Conservation (phyloP, 768 basidiomycete genomes). For the Leucocoprinus birnbaumii region DNA sequence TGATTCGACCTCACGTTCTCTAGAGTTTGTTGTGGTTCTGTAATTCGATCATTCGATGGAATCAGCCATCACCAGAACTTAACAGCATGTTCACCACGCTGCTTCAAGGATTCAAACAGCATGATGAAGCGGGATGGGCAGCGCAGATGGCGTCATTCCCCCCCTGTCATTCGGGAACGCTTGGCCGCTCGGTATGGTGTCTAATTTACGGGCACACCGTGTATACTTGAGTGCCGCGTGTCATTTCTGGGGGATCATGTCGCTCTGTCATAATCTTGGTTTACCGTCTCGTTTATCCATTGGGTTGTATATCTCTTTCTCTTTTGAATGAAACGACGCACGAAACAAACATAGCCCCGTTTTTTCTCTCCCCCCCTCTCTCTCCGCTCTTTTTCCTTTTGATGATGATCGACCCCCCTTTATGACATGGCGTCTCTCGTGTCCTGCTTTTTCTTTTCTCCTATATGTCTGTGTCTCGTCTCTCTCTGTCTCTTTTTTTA, state of each 20-base stretch:
- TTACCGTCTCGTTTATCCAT: slow-evolving; percentile 4
- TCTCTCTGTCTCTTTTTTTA: slow-evolving; percentile 20
- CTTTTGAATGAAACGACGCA: not conserved
- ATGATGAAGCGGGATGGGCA: slow-evolving; percentile 83
- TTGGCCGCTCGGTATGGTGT: slow-evolving; percentile 87
- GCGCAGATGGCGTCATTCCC: slow-evolving; percentile 83
- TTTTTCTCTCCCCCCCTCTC: slow-evolving; percentile 6
- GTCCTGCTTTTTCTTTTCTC: slow-evolving; percentile 15
- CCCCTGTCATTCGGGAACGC: slow-evolving; percentile 82
- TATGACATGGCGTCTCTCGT: slow-evolving; percentile 11
- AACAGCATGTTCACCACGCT: slow-evolving; percentile 93
- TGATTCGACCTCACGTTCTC: not conserved
- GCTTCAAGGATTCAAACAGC: slow-evolving; percentile 85
- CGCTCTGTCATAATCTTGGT: not conserved
- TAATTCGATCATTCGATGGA: slow-evolving; percentile 96
- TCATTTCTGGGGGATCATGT: too few relatives aligned
- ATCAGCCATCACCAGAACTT: slow-evolving; percentile 85
- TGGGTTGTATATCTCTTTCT: not conserved
- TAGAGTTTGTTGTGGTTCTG: slow-evolving; percentile 97
- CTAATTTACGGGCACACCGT: too few relatives aligned
- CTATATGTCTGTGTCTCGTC: slow-evolving; percentile 14
- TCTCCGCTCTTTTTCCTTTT: too few relatives aligned
- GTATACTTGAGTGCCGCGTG: not conserved
- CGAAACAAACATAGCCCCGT: not conserved
- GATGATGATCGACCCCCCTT: slow-evolving; percentile 3